Evolutionary conservation across 2,329 filamentous ascomycete genomes (phyloP), one percentile per base, ranked within the genome.

Genomic region (Pseudovirgaria hyperparasitica): DNA sequence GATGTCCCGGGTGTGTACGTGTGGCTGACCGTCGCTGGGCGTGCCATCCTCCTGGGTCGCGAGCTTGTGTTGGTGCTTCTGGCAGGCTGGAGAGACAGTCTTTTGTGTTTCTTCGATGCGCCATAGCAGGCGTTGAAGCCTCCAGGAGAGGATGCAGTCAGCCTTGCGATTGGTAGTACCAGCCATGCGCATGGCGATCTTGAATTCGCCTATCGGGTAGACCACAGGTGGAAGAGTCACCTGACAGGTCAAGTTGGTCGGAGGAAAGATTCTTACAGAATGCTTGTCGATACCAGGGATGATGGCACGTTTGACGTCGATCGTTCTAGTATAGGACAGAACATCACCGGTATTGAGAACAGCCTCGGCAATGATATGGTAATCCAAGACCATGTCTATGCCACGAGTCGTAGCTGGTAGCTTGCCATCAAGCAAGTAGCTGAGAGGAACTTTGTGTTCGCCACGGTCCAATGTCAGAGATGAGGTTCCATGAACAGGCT

Each of bases 201-300:
- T 78, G 58, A 92, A 87, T 43, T 72, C 74, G 43, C 82, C 81
- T 33, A 86, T 81, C 5, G 87, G 85, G 57, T 93, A 78, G 36
- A 94, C 76, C 37, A 92, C 72, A 19, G 82, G 73, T 24, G 78
- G 78, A 37, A 92, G 76, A 43, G 82, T 76, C 36, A 90, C 79
- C 45, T 76, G 77, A 32, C 84, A 81, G 39, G 82, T 86, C 45
- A 98, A 76, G 57, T 92, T 90, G 40, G 90, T 98, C 0, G 90
- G 87, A 25, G 87, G 90, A 58, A 98, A 98, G 46, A 96, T 81
- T 46, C 87, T 82, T 36, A 93, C 76, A 10, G 82, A 92, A 56
- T 86, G 77, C 57, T 92, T 87, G 34, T 92, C 84, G 28, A 70
- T 66, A 25, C 84, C 80, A 3, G 82, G 72, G 28, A 78, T 67